Evolutionary conservation across 2,329 filamentous ascomycete species (phyloP).

Genomic region (Aspergillus sp.): DNA sequence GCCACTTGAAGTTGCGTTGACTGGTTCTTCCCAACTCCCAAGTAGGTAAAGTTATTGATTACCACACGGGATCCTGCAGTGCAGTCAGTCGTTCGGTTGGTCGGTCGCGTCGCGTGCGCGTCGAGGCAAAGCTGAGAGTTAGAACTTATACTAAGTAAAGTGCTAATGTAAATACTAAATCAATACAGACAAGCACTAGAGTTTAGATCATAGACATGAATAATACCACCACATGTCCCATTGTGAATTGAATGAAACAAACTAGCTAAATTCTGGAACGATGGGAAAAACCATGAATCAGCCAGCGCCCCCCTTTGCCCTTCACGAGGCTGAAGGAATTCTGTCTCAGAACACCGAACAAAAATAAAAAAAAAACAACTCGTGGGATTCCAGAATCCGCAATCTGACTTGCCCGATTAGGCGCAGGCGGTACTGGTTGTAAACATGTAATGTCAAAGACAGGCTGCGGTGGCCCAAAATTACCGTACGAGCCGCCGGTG

Average conservation of each 20-base stretch:
- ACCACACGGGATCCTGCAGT: constrained; percentile 1
- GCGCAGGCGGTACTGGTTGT: neutral
- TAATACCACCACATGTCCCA: too few species aligned
- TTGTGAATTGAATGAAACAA: neutral
- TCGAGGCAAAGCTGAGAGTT: neutral
- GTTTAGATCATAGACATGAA: too few species aligned
- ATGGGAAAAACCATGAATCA: neutral
- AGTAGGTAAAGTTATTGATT: neutral
- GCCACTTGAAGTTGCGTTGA: neutral
- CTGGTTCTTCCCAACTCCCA: neutral
- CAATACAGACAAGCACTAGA: too few species aligned
- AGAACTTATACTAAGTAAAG: neutral
- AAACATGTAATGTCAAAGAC: neutral
- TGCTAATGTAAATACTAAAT: too few species aligned
- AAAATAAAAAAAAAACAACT: neutral
- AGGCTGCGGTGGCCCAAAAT: neutral
- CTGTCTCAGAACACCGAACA: neutral
- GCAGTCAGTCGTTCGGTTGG: neutral
- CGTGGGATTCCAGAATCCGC: neutral
- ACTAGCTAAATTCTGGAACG: neutral
- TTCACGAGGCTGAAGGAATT: neutral
- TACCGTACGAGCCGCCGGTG: neutral
- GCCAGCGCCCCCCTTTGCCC: neutral
- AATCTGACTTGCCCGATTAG: neutral
- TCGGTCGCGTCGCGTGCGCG: constrained; percentile 24